Evolutionary conservation across 148 eudicot genomes (phyloP).

Genomic region (Heliamphora exappendiculata): DNA sequence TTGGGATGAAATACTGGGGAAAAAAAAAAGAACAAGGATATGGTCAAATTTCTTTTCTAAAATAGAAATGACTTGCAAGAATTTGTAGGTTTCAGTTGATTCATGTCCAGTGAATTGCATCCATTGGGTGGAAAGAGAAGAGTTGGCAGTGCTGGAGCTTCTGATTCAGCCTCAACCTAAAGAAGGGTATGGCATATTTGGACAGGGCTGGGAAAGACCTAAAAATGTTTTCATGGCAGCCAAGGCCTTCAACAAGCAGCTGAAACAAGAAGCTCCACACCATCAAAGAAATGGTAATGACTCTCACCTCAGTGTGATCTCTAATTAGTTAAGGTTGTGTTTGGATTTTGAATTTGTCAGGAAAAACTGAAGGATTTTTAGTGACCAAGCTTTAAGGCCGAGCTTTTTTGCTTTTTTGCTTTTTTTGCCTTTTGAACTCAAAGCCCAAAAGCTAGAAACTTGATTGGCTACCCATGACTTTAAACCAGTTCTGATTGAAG

Average conservation of each 20-base stretch:
- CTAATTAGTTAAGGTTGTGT: not conserved
- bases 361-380: not conserved
- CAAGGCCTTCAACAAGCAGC: slow-evolving; percentile 32
- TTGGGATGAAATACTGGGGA: too few species aligned
- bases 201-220: slow-evolving; percentile 65
- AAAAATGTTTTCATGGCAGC: slow-evolving; percentile 44
- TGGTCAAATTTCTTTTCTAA: too few species aligned
- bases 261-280: slow-evolving; percentile 18
- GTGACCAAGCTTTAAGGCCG: too few species aligned
- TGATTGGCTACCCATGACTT: too few species aligned
- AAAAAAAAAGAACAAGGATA: too few species aligned
- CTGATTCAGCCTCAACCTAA: slow-evolving; percentile 37
- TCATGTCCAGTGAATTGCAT: slow-evolving; percentile 62
- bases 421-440: too few species aligned
- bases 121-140: slow-evolving; percentile 56
- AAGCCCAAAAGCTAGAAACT: too few species aligned
- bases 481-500: too few species aligned
- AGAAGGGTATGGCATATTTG: slow-evolving; percentile 44
- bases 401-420: too few species aligned
- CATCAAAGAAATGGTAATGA: slow-evolving; percentile 21
- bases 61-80: not conserved
- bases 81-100: slow-evolving; percentile 36
- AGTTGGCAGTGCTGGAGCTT: slow-evolving; percentile 35
- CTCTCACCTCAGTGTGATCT: not conserved
- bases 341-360: not conserved